phyloP scores from a whole-genome alignment of 2,329 filamentous ascomycete genomes.

The Sclerotinia spermophila region DNA sequence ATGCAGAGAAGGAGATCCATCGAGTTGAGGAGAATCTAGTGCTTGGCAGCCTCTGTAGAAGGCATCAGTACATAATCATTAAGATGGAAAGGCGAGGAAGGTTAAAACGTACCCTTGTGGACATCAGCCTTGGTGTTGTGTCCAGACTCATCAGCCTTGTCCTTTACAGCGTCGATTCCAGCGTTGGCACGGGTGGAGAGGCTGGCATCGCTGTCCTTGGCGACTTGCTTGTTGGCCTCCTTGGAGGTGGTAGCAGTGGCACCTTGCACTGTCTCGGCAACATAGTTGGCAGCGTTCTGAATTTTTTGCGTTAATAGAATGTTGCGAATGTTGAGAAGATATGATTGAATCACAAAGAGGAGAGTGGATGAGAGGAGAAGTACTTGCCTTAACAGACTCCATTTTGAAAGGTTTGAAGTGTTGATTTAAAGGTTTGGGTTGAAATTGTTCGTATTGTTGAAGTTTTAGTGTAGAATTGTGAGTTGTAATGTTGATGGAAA shows the following conservation, averaged over 20 bases:
- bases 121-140: conserved; percentile 48
- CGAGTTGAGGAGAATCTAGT: conserved; percentile 31
- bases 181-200: conserved; percentile 47
- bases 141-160: conserved; percentile 52
- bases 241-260: conserved; percentile 48
- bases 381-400: conserved; percentile 38
- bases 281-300: conserved; percentile 54
- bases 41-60: conserved; percentile 36
- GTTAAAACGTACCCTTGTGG: conserved; percentile 43
- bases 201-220: conserved; percentile 48
- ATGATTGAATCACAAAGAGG: background rate
- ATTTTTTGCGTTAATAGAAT: background rate
- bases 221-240: conserved; percentile 56
- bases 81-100: background rate
- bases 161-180: conserved; percentile 47
- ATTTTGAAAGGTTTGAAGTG: conserved; percentile 33
- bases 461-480: conserved; percentile 21
- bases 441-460: conserved; percentile 22
- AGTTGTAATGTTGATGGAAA: conserved; percentile 22
- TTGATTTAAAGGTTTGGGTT: conserved; percentile 24
- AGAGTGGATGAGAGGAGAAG: background rate
- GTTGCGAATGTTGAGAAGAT: background rate
- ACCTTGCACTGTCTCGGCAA: conserved; percentile 52
- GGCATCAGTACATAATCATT: conserved; percentile 15
- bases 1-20: background rate